Base-by-base conservation (phyloP, 805 yeast genomes). In the Yamadazyma olivae region DNA sequence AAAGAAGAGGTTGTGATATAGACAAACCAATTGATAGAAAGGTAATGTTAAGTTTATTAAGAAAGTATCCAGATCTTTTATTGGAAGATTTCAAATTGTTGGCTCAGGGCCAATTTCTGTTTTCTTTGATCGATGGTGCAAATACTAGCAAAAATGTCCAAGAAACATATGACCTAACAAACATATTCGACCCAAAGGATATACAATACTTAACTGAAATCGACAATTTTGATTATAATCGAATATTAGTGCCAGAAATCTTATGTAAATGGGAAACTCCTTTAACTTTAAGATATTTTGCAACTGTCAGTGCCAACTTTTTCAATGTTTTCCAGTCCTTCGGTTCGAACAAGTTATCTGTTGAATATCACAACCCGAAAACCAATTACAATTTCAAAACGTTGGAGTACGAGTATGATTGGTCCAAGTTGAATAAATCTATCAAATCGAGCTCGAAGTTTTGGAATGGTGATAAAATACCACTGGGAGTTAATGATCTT, bases 391-490 rank as follows among this genome's bases (percentile, higher is more conserved):
- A 52, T 14, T 75, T 80, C 45, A 57, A 64, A 17, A 67, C 67
- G 14, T 50, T 64, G 0, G 31, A 50, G 6, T 74, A 73, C 36
- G 38, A 53, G 3, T 78, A 66, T 47, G 60, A 69, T 32, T 47
- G 51, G 4, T 33, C 43, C 0, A 48, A 42, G 9, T 48, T 76
- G 2, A 41, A 57, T 1, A 23, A 44, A 2, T 52, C 60, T 6
- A 51, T 73, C 2, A 30, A 43, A 0, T 44, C 53, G 8, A 64
- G 78, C 3, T 45, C 73, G 34, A 49, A 50, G 17, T 74, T 79
- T 43, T 83, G 89, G 89, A 61, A 64, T 46, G 89, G 89, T 0
- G 46, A 56, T 21, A 57, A 83, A 30, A 53, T 51, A 3, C 84
- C 86, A 1, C 49, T 47, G 20, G 70, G 70, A 5, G 64, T 74